These are phyloP conservation scores for Acer yangbiense DNA, from an alignment of 345 rosid genomes.

Conservation along the genomic window DNA sequence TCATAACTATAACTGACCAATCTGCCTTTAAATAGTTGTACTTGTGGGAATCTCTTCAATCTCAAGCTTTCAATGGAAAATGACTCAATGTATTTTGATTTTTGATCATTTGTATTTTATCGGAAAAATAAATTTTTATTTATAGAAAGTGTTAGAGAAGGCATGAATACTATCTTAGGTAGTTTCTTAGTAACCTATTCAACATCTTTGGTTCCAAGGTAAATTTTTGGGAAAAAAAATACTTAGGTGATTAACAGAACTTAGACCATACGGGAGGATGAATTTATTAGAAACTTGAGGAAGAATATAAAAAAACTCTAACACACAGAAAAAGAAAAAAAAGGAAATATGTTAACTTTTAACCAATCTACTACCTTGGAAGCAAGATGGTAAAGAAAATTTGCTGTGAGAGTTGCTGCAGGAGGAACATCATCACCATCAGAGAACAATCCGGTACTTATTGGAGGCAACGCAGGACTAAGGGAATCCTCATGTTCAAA, in stretches of 20 bases:
- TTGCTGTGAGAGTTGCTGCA: constrained; percentile 84
- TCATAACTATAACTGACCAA: constrained; percentile 1
- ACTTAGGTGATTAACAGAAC: not conserved
- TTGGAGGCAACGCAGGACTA: constrained; percentile 84
- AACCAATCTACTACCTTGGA: constrained; percentile 57
- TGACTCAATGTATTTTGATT: not conserved
- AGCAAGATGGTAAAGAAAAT: constrained; percentile 90
- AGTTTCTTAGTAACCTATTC: not conserved
- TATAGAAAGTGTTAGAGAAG: not conserved
- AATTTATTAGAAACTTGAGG: not conserved
- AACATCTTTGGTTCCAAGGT: not conserved
- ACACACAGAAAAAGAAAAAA: not conserved
- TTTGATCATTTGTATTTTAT: too few relatives aligned
- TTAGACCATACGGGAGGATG: not conserved
- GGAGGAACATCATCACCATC: constrained; percentile 84
- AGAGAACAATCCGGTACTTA: constrained; percentile 59
- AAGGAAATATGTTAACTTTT: not conserved
- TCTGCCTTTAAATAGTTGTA: not conserved
- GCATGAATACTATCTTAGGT: not conserved
- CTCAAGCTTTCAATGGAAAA: not conserved
- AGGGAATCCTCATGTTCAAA: constrained; percentile 71
- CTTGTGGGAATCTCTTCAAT: not conserved
- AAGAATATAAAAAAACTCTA: not conserved
- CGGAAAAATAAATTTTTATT: not conserved
- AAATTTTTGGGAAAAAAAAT: not conserved